Conservation (phyloP, 2,329 filamentous ascomycete species). For the Penicillium digitatum region DNA sequence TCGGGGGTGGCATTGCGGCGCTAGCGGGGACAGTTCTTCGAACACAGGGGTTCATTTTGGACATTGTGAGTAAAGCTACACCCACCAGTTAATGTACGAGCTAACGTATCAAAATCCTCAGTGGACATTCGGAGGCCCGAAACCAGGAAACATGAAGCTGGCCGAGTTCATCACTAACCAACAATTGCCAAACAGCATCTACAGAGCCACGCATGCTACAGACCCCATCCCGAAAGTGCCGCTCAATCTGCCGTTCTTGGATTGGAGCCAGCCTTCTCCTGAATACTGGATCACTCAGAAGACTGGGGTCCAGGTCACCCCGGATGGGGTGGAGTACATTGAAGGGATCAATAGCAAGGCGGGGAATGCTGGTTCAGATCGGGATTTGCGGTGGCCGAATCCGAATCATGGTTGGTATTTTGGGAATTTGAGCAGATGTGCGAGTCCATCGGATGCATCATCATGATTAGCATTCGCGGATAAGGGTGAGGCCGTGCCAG, state of each 20-base stretch:
- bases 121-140: conserved; percentile 1
- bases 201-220: neutral
- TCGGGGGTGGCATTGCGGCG: neutral
- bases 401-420: conserved; percentile 4
- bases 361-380: neutral
- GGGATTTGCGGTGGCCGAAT: neutral
- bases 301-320: neutral
- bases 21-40: neutral
- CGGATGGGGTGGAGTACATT: neutral
- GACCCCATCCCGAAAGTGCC: neutral
- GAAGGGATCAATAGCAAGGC: neutral
- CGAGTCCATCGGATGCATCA: neutral
- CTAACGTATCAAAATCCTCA: neutral
- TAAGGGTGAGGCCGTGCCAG: too few species aligned
- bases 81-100: neutral
- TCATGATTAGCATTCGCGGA: neutral
- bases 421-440: neutral
- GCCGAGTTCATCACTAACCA: conserved; percentile 3
- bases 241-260: neutral
- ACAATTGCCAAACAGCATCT: neutral
- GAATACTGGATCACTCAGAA: conserved; percentile 1
- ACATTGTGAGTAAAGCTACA: neutral
- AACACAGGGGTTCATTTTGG: neutral
- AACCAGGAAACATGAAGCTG: conserved; percentile 1
- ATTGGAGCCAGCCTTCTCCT: conserved; percentile 2